Conservation (phyloP, 805 yeast genomes). For the Grigorovia transvaalensis region DNA sequence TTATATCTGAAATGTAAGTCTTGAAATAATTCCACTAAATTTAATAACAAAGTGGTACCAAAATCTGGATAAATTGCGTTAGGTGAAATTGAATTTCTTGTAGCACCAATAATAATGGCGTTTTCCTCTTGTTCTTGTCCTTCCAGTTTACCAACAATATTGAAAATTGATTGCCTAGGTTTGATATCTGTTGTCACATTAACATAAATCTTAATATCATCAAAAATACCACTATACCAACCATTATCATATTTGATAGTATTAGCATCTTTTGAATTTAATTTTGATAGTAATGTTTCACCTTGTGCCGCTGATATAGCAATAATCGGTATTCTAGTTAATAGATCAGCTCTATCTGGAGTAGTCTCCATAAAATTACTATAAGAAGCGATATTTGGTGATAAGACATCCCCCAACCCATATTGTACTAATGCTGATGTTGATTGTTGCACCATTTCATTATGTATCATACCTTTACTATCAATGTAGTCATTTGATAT, state of each 20-base stretch:
- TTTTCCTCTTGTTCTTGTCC: constrained; percentile 70
- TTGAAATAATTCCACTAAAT: constrained; percentile 58
- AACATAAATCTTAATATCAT: constrained; percentile 18
- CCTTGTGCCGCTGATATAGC: constrained; percentile 71
- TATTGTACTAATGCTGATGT: constrained; percentile 47
- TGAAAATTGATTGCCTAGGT: constrained; percentile 58
- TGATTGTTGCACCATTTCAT: constrained; percentile 23
- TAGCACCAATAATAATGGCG: constrained; percentile 69
- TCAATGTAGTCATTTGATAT: constrained; percentile 37
- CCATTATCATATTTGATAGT: constrained; percentile 10
- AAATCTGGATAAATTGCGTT: constrained; percentile 64
- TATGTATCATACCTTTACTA: constrained; percentile 8
- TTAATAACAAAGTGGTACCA: constrained; percentile 62
- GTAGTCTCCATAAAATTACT: constrained; percentile 35
- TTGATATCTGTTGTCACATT: constrained; percentile 34
- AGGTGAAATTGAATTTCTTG: constrained; percentile 61
- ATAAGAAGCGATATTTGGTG: constrained; percentile 50
- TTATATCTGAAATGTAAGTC: constrained; percentile 46
- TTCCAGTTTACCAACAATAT: constrained; percentile 62
- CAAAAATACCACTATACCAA: constrained; percentile 11
- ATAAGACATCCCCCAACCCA: constrained; percentile 65
- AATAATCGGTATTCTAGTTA: constrained; percentile 63
- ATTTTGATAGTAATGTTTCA: constrained; percentile 25
- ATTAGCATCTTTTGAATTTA: constrained; percentile 15
- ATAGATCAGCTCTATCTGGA: constrained; percentile 37